Evolutionary conservation across 2,329 filamentous ascomycete genomes (phyloP).

Genomic region (Penicillium sp.): DNA sequence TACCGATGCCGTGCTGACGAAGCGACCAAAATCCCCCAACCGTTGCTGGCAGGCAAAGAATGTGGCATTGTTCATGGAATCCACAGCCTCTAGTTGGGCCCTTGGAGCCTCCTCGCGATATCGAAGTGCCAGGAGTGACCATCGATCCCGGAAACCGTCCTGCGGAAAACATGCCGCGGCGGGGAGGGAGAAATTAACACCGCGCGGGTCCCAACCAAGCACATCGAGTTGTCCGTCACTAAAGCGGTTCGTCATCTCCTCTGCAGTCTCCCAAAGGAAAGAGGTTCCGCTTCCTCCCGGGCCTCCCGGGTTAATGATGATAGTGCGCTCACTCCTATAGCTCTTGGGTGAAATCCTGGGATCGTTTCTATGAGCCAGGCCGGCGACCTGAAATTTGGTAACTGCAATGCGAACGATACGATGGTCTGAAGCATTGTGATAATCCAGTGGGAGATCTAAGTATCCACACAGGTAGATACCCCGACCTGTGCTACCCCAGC

Average conservation of each 20-base stretch:
- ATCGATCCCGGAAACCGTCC: constrained; percentile 11
- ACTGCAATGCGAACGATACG: constrained; percentile 18
- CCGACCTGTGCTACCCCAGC: constrained; percentile 10
- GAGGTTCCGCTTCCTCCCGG: constrained; percentile 17
- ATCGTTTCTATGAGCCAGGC: not conserved
- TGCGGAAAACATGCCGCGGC: constrained; percentile 13
- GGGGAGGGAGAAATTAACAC: constrained; percentile 17
- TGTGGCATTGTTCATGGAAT: constrained; percentile 19
- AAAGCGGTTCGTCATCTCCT: constrained; percentile 15
- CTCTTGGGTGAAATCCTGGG: not conserved
- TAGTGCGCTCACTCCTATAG: constrained; percentile 15
- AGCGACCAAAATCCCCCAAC: constrained; percentile 17
- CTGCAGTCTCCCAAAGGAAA: constrained; percentile 5
- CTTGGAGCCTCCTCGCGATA: constrained; percentile 14
- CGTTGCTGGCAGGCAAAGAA: constrained; percentile 17
- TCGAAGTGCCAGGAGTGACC: constrained; percentile 10
- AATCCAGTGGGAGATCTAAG: constrained; percentile 18
- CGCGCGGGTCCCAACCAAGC: constrained; percentile 18
- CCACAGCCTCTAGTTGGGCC: constrained; percentile 7
- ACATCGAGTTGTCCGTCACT: constrained; percentile 16
- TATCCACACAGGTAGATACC: constrained; percentile 20
- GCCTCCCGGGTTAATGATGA: constrained; percentile 18
- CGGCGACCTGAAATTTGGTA: constrained; percentile 18
- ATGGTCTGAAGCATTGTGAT: constrained; percentile 13
- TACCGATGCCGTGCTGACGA: constrained; percentile 16